phyloP scores from a whole-genome alignment of 768 basidiomycete species.

The Hebeloma cylindrosporum region DNA sequence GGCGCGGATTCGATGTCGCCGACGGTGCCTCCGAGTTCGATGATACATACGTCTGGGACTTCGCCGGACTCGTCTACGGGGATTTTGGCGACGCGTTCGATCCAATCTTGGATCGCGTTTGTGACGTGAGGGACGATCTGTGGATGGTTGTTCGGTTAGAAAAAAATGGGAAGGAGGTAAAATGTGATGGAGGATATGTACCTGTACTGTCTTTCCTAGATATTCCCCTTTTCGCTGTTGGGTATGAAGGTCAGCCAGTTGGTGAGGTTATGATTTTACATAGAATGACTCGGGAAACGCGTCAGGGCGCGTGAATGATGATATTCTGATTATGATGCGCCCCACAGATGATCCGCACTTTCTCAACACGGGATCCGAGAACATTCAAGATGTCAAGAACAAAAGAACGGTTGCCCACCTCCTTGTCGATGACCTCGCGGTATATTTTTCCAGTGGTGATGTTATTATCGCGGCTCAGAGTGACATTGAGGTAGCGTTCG shows the following conservation, averaged over 20 bases:
- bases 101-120: conserved; percentile 98
- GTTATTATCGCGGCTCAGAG: conserved; percentile 92
- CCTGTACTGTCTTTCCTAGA: conserved; percentile 96
- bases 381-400: background rate
- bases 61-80: conserved; percentile 94
- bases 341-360: no score
- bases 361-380: no score
- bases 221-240: conserved; percentile 86
- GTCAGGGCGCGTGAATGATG: no score
- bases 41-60: conserved; percentile 94
- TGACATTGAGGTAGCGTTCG: conserved; percentile 95
- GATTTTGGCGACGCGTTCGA: conserved; percentile 89
- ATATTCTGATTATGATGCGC: no score
- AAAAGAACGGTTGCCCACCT: conserved; percentile 56
- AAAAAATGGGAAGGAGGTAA: background rate
- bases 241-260: conserved; percentile 2
- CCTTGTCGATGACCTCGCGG: conserved; percentile 92
- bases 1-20: conserved; percentile 99
- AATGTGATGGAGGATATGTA: conserved; percentile 29
- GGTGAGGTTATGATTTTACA: conserved; percentile 1
- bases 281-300: background rate
- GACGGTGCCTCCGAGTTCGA: conserved; percentile 98
- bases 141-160: background rate
- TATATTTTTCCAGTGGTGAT: conserved; percentile 99
- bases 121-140: conserved; percentile 96